Evolutionary conservation across 306 rosid species (phyloP), one percentile per base, ranked within the genome.

Genomic region (Casuarina equisetifolia): DNA sequence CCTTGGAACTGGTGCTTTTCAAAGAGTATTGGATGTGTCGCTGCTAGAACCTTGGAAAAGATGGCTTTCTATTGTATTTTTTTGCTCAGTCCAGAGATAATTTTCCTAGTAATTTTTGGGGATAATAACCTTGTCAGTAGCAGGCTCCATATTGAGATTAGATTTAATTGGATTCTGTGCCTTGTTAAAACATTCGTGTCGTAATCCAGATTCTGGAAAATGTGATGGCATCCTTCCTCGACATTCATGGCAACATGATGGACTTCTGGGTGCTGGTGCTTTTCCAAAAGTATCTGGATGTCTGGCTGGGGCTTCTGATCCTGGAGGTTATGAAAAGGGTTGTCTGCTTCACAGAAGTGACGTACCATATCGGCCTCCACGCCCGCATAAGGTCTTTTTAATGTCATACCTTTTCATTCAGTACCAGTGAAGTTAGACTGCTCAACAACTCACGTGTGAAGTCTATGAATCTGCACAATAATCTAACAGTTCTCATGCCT

Each of bases 311-410:
- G 32, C 3, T 52, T 44, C 77, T 74, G 35, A 70, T 54, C 45
- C 45, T 1, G 67, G 62, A 67, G 77, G 69, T 54, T 43, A 6
- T 42, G 71, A 79, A 69, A 75, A 82, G 10, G 78, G 45, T 54
- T 32, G 52, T 78, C 57, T 62, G 25, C 82, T 89, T 68, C 93
- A 82, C 38, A 85, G 43, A 75, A 80, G 85, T 83, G 53, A 49
- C 61, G 79, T 78, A 43, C 91, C 93, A 17, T 90, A 85, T 81
- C 52, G 73, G 49, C 94, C 94, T 78, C 91, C 86, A 2, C 79
- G 55, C 68, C 80, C 50, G 71, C 36, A 64, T 83, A 80, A 78
- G 90, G 91, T 87, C 45, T 59, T 76, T 50, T 73, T 64, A 77
- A 16, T 50, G 49, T 39, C 73, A 72, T 55, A 49, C 43, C 17